Base-by-base conservation (phyloP, 2,329 filamentous ascomycete species). In the Penicillium freii region DNA sequence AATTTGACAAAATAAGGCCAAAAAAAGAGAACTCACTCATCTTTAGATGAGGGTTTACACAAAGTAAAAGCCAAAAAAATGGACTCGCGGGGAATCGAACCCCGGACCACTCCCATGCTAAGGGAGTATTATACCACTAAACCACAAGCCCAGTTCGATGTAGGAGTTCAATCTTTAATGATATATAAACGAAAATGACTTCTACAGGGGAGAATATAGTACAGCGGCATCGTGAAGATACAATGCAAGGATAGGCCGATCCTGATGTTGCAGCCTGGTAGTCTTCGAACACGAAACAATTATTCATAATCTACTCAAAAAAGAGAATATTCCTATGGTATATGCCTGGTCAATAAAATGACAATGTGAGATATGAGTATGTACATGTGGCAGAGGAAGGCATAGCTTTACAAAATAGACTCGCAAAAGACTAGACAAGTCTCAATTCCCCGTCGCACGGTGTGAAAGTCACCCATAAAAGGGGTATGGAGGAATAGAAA, bases 71-170 rank as follows among this genome's bases (percentile, higher is more conserved):
- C 17, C 4, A 58, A 53, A 53, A 58, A 62, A 62, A 59, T 77
- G 76, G 76, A 78, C 75, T 75, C 71, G 75, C 75, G 71, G 76
- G 75, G 75, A 78, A 78, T 78, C 75, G 74, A 77, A 77, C 74
- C 74, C 73, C 71, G 72, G 74, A 77, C 76, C 75, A 71, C 76
- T 70, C 75, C 74, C 75, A 78, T 76, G 73, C 75, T 77, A 76
- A 76, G 74, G 72, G 73, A 68, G 73, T 72, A 76, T 77, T 75
- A 76, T 77, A 77, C 75, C 75, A 76, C 74, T 77, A 77, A 76
- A 77, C 74, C 74, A 76, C 72, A 68, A 67, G 66, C 66, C 66
- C 66, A 59, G 7, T 54, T 64, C 1, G 51, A 58, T 66, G 47
- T 6, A 44, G 15, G 27, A 15, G 1, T 1, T 0, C 0, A 0